Conservation (phyloP, 2,329 filamentous ascomycete species). For the Penicillium sp. region DNA sequence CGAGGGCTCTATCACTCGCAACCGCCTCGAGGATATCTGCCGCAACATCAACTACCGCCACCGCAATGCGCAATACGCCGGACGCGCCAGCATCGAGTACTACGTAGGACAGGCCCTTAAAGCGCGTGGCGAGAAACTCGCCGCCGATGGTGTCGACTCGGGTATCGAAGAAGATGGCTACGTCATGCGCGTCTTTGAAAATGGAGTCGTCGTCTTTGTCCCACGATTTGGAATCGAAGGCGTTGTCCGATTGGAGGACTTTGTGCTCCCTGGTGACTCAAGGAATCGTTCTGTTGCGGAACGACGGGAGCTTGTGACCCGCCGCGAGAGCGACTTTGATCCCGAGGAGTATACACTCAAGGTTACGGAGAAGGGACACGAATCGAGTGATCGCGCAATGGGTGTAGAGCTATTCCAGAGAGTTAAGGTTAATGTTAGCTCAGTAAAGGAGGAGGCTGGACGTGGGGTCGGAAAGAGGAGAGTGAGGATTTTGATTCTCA, state of each 20-base stretch:
- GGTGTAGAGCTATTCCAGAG: conserved; percentile 88
- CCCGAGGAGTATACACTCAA: conserved; percentile 80
- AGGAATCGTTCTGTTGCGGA: conserved; percentile 37
- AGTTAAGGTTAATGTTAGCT: conserved; percentile 84
- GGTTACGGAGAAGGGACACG: conserved; percentile 58
- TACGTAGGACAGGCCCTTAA: conserved; percentile 97
- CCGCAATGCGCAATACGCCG: conserved; percentile 94
- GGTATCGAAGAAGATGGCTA: conserved; percentile 84
- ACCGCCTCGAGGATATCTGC: conserved; percentile 89
- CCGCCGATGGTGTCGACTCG: conserved; percentile 38
- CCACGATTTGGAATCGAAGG: conserved; percentile 95
- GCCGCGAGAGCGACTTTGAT: conserved; percentile 80
- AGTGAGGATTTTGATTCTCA: conserved; percentile 50
- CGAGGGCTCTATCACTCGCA: conserved; percentile 76
- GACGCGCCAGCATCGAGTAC: conserved; percentile 92
- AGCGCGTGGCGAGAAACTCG: conserved; percentile 60
- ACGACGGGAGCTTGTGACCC: conserved; percentile 38
- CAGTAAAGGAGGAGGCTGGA: conserved; percentile 80
- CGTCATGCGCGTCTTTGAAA: conserved; percentile 96
- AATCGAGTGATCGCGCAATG: conserved; percentile 42
- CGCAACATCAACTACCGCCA: conserved; percentile 98
- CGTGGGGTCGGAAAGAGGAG: conserved; percentile 87
- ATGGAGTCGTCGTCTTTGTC: conserved; percentile 96
- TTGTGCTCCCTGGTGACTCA: conserved; percentile 68
- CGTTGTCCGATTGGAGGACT: conserved; percentile 82